Conservation (phyloP, 2,329 filamentous ascomycete species). For the Thielaviopsis ethacetica region DNA sequence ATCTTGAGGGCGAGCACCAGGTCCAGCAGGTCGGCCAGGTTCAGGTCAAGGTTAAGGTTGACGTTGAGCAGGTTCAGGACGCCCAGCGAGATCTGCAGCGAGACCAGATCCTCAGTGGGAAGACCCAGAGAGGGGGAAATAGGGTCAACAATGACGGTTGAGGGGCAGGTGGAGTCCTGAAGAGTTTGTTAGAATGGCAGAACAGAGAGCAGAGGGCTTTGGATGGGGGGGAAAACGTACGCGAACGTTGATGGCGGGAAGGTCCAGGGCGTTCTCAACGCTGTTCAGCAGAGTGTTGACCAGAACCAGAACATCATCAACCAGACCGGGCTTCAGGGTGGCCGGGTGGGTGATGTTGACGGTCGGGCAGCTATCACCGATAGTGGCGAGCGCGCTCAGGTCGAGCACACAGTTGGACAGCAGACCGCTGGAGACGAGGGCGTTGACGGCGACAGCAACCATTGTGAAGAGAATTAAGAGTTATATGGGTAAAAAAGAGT, state of each 20-base stretch:
- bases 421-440: constrained; percentile 6
- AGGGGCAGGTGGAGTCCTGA: neutral
- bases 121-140: constrained; percentile 3
- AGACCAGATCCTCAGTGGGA: constrained; percentile 1
- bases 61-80: neutral
- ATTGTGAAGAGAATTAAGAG: constrained; percentile 7
- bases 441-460: constrained; percentile 7
- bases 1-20: neutral
- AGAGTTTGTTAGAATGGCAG: neutral
- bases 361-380: neutral
- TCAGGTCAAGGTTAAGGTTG: neutral
- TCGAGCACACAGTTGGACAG: constrained; percentile 9
- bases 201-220: neutral
- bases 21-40: neutral
- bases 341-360: neutral
- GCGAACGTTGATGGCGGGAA: neutral
- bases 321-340: neutral
- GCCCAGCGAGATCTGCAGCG: constrained; percentile 4
- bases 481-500: neutral
- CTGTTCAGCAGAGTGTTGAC: neutral
- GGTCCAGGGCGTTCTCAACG: neutral
- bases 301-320: neutral
- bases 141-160: constrained; percentile 7
- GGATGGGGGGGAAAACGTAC: neutral
- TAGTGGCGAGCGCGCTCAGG: neutral